Base-by-base conservation (phyloP, 345 rosid genomes). In the Carallia brachiata region DNA sequence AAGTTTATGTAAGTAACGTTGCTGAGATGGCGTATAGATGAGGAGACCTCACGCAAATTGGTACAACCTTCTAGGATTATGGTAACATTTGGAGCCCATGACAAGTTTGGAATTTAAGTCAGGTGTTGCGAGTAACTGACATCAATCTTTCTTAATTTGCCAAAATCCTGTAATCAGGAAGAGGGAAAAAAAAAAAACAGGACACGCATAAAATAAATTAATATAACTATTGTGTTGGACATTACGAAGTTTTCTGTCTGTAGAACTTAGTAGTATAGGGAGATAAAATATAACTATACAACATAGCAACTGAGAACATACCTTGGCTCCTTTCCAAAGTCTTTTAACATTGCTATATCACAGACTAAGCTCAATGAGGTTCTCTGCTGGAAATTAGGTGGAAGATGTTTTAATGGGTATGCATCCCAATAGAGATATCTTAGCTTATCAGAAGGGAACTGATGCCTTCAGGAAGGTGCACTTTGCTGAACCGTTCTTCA, bases 1-100 rank as follows among this genome's bases (percentile, higher is more conserved):
- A 84, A 57, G 58, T 64, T 69, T 62, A 84, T 15, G 4, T 52
- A 5, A 4, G 12, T 39, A 17, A 84, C 79, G 36, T 52, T 62
- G 18, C 70, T 60, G 2, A 73, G 77, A 47, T 6, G 23, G 56
- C 75, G 77, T 28, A 82, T 13, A 0, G 88, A 75, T 15, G 78
- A 63, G 3, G 73, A 78, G 55, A 84, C 63, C 27, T 73, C 76
- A 36, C 8, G 34, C 36, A 84, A 23, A 23, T 23, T 23, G 23
- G 36, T 16, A 63, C 80, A 79, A 36, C 61, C 68, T 57, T 53
- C 40, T n/a, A 84, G 86, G 58, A 47, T 54, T 40, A 83, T 69
- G 73, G 73, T 78, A 31, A 83, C 80, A 53, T 62, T 52, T 6
- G 80, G 82, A n/a, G 65, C 40, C 0, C 65, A 40, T 8, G 77